These are phyloP conservation scores for Epichloe festucae DNA, from an alignment of 2,329 filamentous ascomycete genomes.

Conservation along the genomic window DNA sequence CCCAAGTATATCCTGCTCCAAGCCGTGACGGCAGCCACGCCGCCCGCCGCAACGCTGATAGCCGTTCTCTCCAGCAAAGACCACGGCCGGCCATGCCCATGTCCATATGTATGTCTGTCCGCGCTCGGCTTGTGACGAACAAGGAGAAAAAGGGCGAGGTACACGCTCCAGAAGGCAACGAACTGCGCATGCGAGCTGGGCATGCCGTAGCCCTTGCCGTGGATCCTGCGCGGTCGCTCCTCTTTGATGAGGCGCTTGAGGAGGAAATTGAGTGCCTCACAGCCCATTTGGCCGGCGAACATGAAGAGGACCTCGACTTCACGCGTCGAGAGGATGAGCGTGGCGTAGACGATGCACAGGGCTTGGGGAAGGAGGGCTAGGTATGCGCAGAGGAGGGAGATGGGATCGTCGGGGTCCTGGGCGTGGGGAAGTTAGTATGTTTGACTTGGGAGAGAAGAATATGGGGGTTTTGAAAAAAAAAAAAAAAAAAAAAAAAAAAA, in stretches of 20 bases:
- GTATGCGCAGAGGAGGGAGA: constrained; percentile 90
- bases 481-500: not conserved
- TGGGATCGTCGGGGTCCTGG: constrained; percentile 70
- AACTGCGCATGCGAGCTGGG: constrained; percentile 91
- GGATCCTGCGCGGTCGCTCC: constrained; percentile 69
- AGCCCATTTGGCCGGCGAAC: constrained; percentile 82
- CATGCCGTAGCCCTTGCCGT: constrained; percentile 97
- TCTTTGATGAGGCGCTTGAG: constrained; percentile 89
- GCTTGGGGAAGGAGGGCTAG: constrained; percentile 89
- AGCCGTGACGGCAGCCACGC: constrained; percentile 56
- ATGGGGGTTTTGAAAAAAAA: not conserved
- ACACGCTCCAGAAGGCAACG: constrained; percentile 79
- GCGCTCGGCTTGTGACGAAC: constrained; percentile 55
- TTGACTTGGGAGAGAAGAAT: not conserved
- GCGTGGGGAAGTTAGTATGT: not conserved
- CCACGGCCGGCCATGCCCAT: constrained; percentile 31
- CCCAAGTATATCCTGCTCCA: constrained; percentile 79
- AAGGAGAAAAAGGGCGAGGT: constrained; percentile 71
- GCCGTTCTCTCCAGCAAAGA: constrained; percentile 46
- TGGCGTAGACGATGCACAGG: constrained; percentile 79
- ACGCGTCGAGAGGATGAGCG: constrained; percentile 79
- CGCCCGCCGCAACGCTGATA: constrained; percentile 40
- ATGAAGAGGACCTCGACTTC: constrained; percentile 82
- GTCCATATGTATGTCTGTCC: constrained; percentile 1
- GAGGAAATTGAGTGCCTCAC: constrained; percentile 80